These are phyloP conservation scores for Fusarium gaditjirri DNA, from an alignment of 2,329 filamentous ascomycete species.

Conservation along the genomic window DNA sequence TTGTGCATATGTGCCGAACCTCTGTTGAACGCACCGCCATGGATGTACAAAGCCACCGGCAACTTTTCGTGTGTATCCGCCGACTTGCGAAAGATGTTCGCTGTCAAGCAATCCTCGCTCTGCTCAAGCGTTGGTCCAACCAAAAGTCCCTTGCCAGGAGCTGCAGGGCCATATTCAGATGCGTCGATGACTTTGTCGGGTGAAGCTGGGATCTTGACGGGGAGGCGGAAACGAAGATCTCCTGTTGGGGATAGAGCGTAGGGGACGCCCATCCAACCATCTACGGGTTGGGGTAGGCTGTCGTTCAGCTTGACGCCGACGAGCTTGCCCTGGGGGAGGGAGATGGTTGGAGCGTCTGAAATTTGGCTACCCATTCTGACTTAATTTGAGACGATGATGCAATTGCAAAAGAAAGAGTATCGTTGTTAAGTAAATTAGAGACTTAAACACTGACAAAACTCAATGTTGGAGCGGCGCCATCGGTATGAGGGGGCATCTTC, in stretches of 20 bases:
- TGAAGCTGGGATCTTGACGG: constrained; percentile 44
- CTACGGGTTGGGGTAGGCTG: constrained; percentile 43
- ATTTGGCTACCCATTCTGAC: constrained; percentile 30
- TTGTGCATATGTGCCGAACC: constrained; percentile 64
- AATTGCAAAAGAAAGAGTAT: background rate
- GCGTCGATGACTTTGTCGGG: constrained; percentile 48
- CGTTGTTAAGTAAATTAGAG: background rate
- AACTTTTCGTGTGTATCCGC: constrained; percentile 38
- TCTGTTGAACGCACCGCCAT: constrained; percentile 59
- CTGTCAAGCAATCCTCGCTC: constrained; percentile 65
- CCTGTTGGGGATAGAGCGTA: constrained; percentile 60
- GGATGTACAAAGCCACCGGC: constrained; percentile 66
- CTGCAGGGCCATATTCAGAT: constrained; percentile 50
- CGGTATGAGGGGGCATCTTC: background rate
- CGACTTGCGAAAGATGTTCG: constrained; percentile 61
- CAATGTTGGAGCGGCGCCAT: background rate
- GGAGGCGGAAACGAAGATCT: constrained; percentile 56
- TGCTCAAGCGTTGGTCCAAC: constrained; percentile 43
- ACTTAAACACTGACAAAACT: background rate
- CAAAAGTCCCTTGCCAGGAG: constrained; percentile 39
- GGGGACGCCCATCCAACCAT: constrained; percentile 60
- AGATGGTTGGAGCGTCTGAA: constrained; percentile 20
- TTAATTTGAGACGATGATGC: background rate
- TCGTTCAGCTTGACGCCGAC: constrained; percentile 34
- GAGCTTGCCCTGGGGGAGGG: constrained; percentile 37